These are phyloP conservation scores for Torrubiellomyces zombiae DNA, from an alignment of 2,329 filamentous ascomycete genomes.

Conservation along the genomic window DNA sequence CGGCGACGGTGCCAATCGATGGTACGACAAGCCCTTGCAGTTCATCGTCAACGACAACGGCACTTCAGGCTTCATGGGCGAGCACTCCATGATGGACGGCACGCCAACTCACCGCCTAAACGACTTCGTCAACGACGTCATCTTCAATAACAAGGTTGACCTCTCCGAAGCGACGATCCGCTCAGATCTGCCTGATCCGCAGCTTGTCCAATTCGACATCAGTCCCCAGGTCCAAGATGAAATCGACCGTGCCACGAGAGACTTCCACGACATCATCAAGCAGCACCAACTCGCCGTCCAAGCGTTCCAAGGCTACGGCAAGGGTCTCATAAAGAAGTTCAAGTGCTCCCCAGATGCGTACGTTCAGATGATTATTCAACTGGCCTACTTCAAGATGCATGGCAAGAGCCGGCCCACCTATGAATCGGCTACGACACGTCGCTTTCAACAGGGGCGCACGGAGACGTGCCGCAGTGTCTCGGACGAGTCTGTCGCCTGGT, in stretches of 20 bases:
- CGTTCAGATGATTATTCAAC: conserved; percentile 96
- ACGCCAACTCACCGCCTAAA: conserved; percentile 94
- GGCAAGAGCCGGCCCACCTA: conserved; percentile 96
- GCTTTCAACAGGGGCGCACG: conserved; percentile 91
- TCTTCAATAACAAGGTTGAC: conserved; percentile 89
- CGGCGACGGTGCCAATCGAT: conserved; percentile 86
- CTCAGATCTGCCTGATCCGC: conserved; percentile 69
- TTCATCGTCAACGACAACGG: conserved; percentile 98
- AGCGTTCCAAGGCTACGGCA: conserved; percentile 93
- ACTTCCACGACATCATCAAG: conserved; percentile 69
- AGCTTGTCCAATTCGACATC: conserved; percentile 61
- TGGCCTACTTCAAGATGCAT: conserved; percentile 98
- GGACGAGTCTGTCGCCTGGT: conserved; percentile 83
- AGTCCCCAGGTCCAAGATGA: conserved; percentile 57
- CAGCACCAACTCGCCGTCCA: conserved; percentile 86
- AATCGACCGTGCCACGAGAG: conserved; percentile 59
- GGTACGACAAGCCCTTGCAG: conserved; percentile 96
- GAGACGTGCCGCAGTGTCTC: conserved; percentile 90
- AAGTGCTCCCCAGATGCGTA: conserved; percentile 95
- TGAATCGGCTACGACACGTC: conserved; percentile 85
- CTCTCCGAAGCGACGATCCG: conserved; percentile 64
- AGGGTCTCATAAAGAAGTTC: conserved; percentile 98
- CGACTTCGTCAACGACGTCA: conserved; percentile 81
- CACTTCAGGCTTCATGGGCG: conserved; percentile 91
- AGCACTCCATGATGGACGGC: conserved; percentile 99